Base-by-base conservation (phyloP, 306 rosid genomes). In the Quercus rubra region DNA sequence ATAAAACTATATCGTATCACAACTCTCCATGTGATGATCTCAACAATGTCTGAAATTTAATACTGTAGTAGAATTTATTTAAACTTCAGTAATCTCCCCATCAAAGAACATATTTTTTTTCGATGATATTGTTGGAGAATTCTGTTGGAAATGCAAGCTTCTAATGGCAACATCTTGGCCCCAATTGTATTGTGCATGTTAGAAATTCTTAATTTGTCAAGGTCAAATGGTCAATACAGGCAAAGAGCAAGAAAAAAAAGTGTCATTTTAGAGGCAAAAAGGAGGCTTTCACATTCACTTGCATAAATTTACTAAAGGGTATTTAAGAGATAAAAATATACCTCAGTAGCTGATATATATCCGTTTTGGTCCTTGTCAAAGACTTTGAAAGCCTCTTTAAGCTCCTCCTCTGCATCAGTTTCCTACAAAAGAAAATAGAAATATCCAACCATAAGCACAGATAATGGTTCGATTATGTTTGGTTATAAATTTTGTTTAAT, bases 361-460 rank as follows among this genome's bases (percentile, higher is more conserved):
- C 98, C 98, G 80, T 94, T 92, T 85, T 94, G 97, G 78, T 94
- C 98, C 82, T 91, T 94, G 81, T 94, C 97, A 83, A 94, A 94
- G 63, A 94, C 98, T 82, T 92, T 92, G 89, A 94, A 94, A 70
- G 97, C 98, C 84, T 92, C 98, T 75, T 88, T 92, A 1, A 92
- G 93, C 80, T 94, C 98, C 59, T 94, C 98, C 75, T 92, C 97
- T 5, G 86, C 93, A 80, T 94, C 97, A 64, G 90, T 91, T 52
- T 94, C 97, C 99, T 94, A 55, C 18, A 69, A 66, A 71, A 62
- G 23, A 73, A 62, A 18, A 74, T n/a, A 54, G 1, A 55, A 74
- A 25, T 5, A 0, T 61, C 38, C 43, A 63, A 63, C n/a, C 70
- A 27, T 63, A 63, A 28, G 20, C 1, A 21, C 27, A 5, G 30